Conservation (phyloP, 768 basidiomycete species). For the Phaffia australis region DNA sequence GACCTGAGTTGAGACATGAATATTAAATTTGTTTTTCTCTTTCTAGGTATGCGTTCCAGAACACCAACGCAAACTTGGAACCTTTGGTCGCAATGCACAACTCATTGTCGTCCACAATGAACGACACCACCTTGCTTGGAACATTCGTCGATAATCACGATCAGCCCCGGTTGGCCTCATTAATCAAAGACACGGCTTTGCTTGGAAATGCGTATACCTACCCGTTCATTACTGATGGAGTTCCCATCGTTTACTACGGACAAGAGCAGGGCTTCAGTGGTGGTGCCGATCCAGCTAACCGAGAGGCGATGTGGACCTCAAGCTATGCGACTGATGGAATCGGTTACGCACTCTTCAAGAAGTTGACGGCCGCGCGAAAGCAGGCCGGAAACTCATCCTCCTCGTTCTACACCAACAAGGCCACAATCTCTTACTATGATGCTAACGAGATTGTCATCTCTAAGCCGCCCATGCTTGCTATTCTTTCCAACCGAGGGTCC, state of each 20-base stretch:
- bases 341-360: slow-evolving; percentile 16
- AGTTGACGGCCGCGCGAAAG: slow-evolving; percentile 9
- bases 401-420: slow-evolving; percentile 19
- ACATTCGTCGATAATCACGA: slow-evolving; percentile 24
- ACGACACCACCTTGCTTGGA: slow-evolving; percentile 24
- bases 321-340: slow-evolving; percentile 4
- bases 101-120: slow-evolving; percentile 9
- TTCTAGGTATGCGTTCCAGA: background rate
- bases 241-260: slow-evolving; percentile 71
- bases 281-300: slow-evolving; percentile 25
- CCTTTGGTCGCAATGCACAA: slow-evolving; percentile 7
- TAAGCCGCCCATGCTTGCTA: slow-evolving; percentile 16
- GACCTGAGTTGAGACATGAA: background rate
- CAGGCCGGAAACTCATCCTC: slow-evolving; percentile 7
- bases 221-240: slow-evolving; percentile 69
- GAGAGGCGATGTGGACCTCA: slow-evolving; percentile 24
- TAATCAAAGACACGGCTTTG: slow-evolving; percentile 29
- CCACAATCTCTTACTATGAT: slow-evolving; percentile 2
- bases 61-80: slow-evolving; percentile 7
- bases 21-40: background rate
- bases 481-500: slow-evolving; percentile 23
- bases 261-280: slow-evolving; percentile 38
- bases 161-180: slow-evolving; percentile 14
- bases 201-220: slow-evolving; percentile 55
- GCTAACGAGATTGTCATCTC: slow-evolving; percentile 18